Percentiles rank a stretch among this genome's conserved stretches.
Conservation (phyloP, 441 rosid genomes). For the Bruguiera hainesii region DNA sequence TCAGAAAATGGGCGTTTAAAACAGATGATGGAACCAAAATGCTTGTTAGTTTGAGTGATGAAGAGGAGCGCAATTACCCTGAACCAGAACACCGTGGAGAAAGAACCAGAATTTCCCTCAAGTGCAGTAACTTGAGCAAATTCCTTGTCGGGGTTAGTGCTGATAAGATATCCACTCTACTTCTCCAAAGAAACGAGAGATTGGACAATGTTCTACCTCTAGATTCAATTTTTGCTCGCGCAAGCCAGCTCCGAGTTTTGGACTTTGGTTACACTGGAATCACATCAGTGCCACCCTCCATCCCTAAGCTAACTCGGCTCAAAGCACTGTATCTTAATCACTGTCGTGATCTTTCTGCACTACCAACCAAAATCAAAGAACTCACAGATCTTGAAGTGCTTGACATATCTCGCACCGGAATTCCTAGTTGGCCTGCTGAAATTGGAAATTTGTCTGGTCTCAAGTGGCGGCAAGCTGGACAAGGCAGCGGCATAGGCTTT, state of each 20-base stretch:
- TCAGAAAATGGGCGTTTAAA: constrained; percentile 32
- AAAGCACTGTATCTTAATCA: constrained; percentile 31
- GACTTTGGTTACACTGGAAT: constrained; percentile 31
- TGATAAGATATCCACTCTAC: constrained; percentile 13
- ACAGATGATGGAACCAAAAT: constrained; percentile 6
- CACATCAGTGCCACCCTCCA: constrained; percentile 27
- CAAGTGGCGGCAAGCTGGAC: constrained; percentile 1
- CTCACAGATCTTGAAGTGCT: constrained; percentile 31
- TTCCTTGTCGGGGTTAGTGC: constrained; percentile 19
- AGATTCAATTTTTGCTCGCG: constrained; percentile 17
- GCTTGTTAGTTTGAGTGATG: constrained; percentile 21
- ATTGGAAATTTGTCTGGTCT: constrained; percentile 22
- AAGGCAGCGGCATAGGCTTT: too few relatives aligned
- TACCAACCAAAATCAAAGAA: constrained; percentile 26
- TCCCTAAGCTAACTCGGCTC: constrained; percentile 17
- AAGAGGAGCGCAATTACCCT: too few relatives aligned
- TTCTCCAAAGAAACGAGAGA: constrained; percentile 20
- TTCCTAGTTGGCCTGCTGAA: constrained; percentile 18
- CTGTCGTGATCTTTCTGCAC: constrained; percentile 20
- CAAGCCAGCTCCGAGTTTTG: constrained; percentile 27
- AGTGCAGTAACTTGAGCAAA: not conserved
- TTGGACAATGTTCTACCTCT: constrained; percentile 14
- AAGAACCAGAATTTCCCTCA: constrained; percentile 29
- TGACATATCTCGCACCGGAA: constrained; percentile 26
- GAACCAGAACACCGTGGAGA: not conserved